phyloP scores from a whole-genome alignment of 352 stramenopile species.

The Pythium rishiriense region DNA sequence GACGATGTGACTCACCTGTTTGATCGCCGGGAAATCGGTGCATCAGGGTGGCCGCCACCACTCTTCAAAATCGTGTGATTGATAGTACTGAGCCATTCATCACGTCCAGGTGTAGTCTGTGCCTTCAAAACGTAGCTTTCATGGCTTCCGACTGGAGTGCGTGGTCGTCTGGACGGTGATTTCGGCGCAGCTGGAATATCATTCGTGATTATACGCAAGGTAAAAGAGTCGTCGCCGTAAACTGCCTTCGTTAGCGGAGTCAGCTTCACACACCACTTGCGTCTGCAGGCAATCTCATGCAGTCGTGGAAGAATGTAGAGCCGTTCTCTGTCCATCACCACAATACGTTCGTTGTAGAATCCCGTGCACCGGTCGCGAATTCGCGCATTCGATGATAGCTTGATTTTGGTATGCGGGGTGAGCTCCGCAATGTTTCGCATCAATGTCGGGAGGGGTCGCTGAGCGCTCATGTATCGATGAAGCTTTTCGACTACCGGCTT shows the following conservation, averaged over 20 bases:
- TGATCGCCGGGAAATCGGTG: conserved; percentile 5
- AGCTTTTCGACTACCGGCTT: conserved; percentile 81
- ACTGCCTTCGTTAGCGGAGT: conserved; percentile 49
- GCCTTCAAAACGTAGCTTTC: conserved; percentile 63
- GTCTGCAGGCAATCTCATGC: conserved; percentile 63
- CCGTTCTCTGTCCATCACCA: conserved; percentile 71
- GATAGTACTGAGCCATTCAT: conserved; percentile 70
- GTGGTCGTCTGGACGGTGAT: conserved; percentile 32
- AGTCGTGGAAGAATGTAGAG: conserved; percentile 66
- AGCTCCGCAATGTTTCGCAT: conserved; percentile 81
- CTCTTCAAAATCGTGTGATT: conserved; percentile 45
- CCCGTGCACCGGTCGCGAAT: conserved; percentile 80
- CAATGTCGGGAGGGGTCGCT: conserved; percentile 65
- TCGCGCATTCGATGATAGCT: conserved; percentile 68
- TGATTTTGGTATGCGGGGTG: conserved; percentile 66
- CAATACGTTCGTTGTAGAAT: conserved; percentile 70
- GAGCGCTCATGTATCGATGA: conserved; percentile 80
- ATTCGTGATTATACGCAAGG: conserved; percentile 63
- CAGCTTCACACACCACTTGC: conserved; percentile 71
- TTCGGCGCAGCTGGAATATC: conserved; percentile 29
- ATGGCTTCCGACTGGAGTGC: conserved; percentile 23
- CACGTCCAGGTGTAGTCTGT: conserved; percentile 54
- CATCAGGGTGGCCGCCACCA: conserved; percentile 25
- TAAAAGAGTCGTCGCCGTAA: conserved; percentile 83
- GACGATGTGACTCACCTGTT: conserved; percentile 20